Base-by-base conservation (phyloP, 202 grass and related monocot genomes). In the Zizania palustris region DNA sequence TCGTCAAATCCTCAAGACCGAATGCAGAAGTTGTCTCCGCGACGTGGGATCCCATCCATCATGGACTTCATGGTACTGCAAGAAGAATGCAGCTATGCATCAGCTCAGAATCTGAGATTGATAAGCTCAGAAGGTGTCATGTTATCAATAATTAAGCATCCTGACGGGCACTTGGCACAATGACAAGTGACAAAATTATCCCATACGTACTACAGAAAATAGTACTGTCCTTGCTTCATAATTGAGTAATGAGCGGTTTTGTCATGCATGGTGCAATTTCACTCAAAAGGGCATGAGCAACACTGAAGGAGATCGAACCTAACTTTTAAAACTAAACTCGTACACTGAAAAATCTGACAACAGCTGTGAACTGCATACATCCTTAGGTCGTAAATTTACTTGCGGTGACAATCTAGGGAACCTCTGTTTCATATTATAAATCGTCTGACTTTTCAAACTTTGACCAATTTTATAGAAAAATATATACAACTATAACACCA, bases 21-120 rank as follows among this genome's bases (percentile, higher is more conserved):
- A 74, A 44, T 35, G 75, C 75, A 75, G 81, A 65, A 71, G 58
- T 41, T 51, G 75, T 84, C 71, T 64, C 57, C 16, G 33, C 11
- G 19, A 50, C 63, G 79, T 75, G 38, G 69, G 80, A 75, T 88
- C 70, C n/a, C n/a, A n/a, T n/a, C n/a, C n/a, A n/a, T n/a, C 57
- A 51, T 48, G 19, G 58, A 64, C 5, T 3, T 69, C 57, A 48
- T 33, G 60, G 34, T 45, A 35, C 4, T 79, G 56, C 28, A 74
- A 87, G 55, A 74, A 74, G 45, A 73, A 62, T 5, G 60, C 10
- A 46, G 7, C 15, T 39, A 34, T 68, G 1, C 7, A 36, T 61
- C 62, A 61, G 36, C 44, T 9, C 11, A 69, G 54, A 15, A 18
- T 49, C 76, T 71, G 65, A 57, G 16, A 53, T 71, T 66, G 59